phyloP scores from a whole-genome alignment of 225 moss, liverwort and hornwort species.

The Pseudisothecium myosuroides region DNA sequence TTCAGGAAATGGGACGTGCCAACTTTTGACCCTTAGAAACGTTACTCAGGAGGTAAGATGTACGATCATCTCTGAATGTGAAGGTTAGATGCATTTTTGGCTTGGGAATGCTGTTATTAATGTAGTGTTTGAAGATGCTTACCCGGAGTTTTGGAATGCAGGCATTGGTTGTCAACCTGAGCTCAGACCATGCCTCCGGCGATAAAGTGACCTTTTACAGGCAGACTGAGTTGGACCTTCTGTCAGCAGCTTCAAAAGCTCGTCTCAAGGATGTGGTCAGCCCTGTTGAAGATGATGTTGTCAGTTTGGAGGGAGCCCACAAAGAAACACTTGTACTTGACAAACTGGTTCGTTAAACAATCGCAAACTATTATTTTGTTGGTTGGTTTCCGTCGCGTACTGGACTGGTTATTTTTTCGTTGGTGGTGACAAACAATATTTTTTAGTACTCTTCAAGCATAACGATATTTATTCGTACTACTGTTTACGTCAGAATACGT shows the following conservation, averaged over 20 bases:
- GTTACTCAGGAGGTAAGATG: slow-evolving; percentile 83
- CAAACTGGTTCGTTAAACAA: slow-evolving; percentile 45
- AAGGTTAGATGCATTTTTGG: background rate
- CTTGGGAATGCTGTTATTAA: slow-evolving; percentile 1
- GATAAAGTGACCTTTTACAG: slow-evolving; percentile 77
- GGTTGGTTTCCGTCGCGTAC: background rate
- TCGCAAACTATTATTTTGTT: background rate
- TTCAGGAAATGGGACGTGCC: slow-evolving; percentile 70
- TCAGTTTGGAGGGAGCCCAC: slow-evolving; percentile 45
- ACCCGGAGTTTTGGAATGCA: slow-evolving; percentile 25
- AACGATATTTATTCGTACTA: background rate
- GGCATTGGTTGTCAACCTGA: slow-evolving; percentile 77
- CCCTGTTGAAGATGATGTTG: slow-evolving; percentile 38
- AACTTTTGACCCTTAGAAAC: slow-evolving; percentile 83
- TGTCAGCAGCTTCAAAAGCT: slow-evolving; percentile 45
- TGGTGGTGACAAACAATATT: background rate
- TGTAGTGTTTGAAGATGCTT: background rate
- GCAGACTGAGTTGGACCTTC: slow-evolving; percentile 57
- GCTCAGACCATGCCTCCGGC: slow-evolving; percentile 77
- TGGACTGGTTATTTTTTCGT: background rate
- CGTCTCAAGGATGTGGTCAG: slow-evolving; percentile 53
- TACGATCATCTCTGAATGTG: background rate
- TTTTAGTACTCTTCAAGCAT: background rate
- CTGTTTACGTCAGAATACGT: background rate
- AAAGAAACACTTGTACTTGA: slow-evolving; percentile 35